Base-by-base conservation (phyloP, 179 eudicot species). In the Sideroxylon spinosum region DNA sequence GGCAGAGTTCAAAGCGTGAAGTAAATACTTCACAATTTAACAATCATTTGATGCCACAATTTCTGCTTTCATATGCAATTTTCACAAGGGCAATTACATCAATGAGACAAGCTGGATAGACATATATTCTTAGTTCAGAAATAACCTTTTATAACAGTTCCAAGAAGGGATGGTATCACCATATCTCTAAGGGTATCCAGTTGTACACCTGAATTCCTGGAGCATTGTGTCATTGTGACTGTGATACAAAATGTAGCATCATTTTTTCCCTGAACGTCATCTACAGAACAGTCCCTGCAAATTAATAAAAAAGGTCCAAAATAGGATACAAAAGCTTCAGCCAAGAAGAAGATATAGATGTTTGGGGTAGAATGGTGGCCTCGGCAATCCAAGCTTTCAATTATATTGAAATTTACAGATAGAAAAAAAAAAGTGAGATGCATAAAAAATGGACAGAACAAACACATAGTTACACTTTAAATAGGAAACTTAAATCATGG, bases 81-180 rank as follows among this genome's bases (percentile, higher is more conserved):
- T 48, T 20, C 1, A 6, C 20, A 23, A 22, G n/a, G 6, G 60
- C 44, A 37, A 37, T 37, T 37, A 37, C 5, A 37, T 37, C 44
- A 37, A 37, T 3, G 44, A 37, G 44, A 37, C 3, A 37, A 37
- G 44, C 44, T 37, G 44, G 44, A 37, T 37, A 37, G 44, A 37
- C 44, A 3, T 37, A 37, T 37, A 37, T 37, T 37, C 44, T 28
- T 37, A 28, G 73, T 50, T 66, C 64, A 77, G 71, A 53, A 60
- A 23, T 61, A 59, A 93, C 98, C 98, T 92, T 94, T 94, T 74
- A 94, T 79, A 4, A 89, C 86, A 29, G 87, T 87, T 48, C 83
- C 79, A 70, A 94, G 87, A 78, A 94, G 96, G 81, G 82, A 72
- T 1, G 97, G 98, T 62, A 87, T 85, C 82, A 91, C 91, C 82